Evolutionary conservation across 441 rosid genomes (phyloP), one percentile per base, ranked within the genome.

Genomic region (Geranium incanum): DNA sequence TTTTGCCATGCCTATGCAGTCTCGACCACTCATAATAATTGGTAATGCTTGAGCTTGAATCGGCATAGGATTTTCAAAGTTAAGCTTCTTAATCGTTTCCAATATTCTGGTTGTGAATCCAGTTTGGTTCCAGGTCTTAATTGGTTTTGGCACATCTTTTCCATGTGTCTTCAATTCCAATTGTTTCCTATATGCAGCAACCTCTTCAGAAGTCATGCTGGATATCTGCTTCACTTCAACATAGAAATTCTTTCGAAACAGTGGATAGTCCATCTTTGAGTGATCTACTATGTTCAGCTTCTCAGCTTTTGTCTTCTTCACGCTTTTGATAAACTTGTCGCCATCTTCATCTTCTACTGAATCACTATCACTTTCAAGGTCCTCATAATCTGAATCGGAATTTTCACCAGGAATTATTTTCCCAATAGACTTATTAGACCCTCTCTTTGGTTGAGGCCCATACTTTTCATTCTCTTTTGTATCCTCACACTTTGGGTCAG

Each of bases 1-100:
- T 82, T 94, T 94, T 36, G 97, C 97, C 77, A 94, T 19, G 37
- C 99, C 99, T 70, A 94, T 94, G 83, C 99, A 94, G 74, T 94
- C 99, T 76, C 97, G 88, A 66, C 97, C 97, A 67, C 93, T 90
- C 99, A 95, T 95, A 67, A 95, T 92, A 68, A 86, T 73, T 1
- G 99, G 99, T 39, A 95, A 79, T 13, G 99, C 97, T 81, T 95
- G 99, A 71, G 99, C 83, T 84, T 95, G 99, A 75, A 92, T 95
- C 48, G 97, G 87, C 99, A 92, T 94, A 7, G 97, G 97, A 81
- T 80, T 92, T 78, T 94, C 97, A 79, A 71, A 94, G 69, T 85
- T 87, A 33, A 85, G 91, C 83, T 92, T 94, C 87, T 78, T 94
- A 78, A 92, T 86, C 3, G 81, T 88, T 80, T 94, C 98, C 86